A percentile compares a stretch with the other conserved stretches of the same genome.
phyloP scores from a whole-genome alignment of 345 rosid species.

The Rhizophora mangle region DNA sequence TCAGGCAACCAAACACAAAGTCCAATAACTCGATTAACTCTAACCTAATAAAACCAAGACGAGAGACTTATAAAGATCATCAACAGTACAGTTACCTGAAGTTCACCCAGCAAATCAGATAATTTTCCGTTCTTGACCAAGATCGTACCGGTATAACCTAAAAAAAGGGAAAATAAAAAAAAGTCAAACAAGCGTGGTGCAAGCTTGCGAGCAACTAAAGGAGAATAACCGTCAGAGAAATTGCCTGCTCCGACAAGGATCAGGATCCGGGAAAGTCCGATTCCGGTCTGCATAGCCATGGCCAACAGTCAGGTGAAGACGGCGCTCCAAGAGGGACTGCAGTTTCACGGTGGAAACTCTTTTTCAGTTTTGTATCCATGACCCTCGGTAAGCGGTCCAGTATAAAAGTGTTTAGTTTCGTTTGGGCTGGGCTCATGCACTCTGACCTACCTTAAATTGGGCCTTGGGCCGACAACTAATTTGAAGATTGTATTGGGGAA shows the following conservation, averaged over 20 bases:
- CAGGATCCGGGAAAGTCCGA: constrained; percentile 65
- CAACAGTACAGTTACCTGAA: constrained; percentile 47
- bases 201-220: background rate
- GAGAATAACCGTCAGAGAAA: background rate
- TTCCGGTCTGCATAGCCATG: constrained; percentile 83
- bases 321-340: background rate
- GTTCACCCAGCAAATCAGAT: constrained; percentile 67
- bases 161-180: background rate
- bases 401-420: background rate
- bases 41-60: background rate
- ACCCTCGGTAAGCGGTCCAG: background rate
- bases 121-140: constrained; percentile 77
- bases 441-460: too few species aligned
- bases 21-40: background rate
- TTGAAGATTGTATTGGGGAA: too few species aligned
- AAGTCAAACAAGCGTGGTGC: background rate
- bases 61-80: background rate
- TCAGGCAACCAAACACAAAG: background rate
- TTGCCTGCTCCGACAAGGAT: constrained; percentile 85
- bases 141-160: constrained; percentile 79
- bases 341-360: too few species aligned
- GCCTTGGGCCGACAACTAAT: too few species aligned
- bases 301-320: background rate
- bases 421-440: background rate
- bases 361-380: background rate